Evolutionary conservation across 2,329 filamentous ascomycete genomes (phyloP).

Genomic region (Penicillium sp.): DNA sequence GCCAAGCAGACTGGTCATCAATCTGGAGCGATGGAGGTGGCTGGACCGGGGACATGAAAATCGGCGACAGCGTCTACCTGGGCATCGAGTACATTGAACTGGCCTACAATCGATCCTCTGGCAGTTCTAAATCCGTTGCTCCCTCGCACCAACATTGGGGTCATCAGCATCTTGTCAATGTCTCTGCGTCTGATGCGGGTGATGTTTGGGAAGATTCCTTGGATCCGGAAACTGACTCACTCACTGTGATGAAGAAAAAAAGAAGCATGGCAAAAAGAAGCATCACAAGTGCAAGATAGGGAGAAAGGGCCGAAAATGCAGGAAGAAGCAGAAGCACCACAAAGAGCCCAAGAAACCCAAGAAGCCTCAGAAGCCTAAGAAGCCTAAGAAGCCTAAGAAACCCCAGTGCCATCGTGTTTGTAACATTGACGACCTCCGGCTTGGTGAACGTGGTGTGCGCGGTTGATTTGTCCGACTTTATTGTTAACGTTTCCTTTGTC

Average conservation of each 20-base stretch:
- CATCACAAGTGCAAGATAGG: slow-evolving; percentile 13
- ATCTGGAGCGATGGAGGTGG: slow-evolving; percentile 42
- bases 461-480: slow-evolving; percentile 2
- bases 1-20: slow-evolving; percentile 37
- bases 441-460: slow-evolving; percentile 1
- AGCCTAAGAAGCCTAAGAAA: not conserved
- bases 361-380: too few relatives aligned
- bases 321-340: slow-evolving; percentile 10
- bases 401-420: slow-evolving; percentile 11
- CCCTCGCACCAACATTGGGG: slow-evolving; percentile 13
- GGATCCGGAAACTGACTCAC: slow-evolving; percentile 1
- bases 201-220: not conserved
- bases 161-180: slow-evolving; percentile 7
- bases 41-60: slow-evolving; percentile 40
- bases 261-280: slow-evolving; percentile 11
- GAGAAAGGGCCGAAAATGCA: slow-evolving; percentile 11
- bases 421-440: slow-evolving; percentile 14
- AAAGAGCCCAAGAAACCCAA: slow-evolving; percentile 1
- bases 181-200: not conserved
- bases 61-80: slow-evolving; percentile 36
- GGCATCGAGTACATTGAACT: slow-evolving; percentile 43
- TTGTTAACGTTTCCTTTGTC: not conserved
- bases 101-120: slow-evolving; percentile 35
- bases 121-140: slow-evolving; percentile 5
- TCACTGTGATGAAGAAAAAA: slow-evolving; percentile 3